These are phyloP conservation scores for Cyclostephanos tholiformis DNA, from an alignment of 108 stramenopile genomes.

Conservation along the genomic window DNA sequence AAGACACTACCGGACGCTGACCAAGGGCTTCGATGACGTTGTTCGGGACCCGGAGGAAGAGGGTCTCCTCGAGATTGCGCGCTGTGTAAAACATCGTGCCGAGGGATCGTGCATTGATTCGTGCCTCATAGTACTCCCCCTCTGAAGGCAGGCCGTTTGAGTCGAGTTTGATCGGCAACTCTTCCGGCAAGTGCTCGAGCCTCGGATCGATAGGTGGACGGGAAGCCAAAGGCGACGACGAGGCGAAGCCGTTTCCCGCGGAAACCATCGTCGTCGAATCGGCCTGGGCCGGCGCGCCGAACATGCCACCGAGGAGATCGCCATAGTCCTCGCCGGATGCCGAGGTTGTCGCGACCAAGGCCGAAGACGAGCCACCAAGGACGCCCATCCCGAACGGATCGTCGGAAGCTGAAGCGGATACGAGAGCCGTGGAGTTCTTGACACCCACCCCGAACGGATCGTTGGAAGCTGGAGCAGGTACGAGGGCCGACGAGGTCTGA, in stretches of 20 bases:
- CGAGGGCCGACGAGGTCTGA: slow-evolving; percentile 2
- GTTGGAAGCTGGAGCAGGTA: neutral
- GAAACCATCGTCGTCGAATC: neutral
- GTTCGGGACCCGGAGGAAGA: slow-evolving; percentile 23
- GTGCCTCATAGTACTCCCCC: slow-evolving; percentile 49
- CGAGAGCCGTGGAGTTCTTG: neutral
- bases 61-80: slow-evolving; percentile 19
- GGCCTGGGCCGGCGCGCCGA: slow-evolving; percentile 21
- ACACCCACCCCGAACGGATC: slow-evolving; percentile 31
- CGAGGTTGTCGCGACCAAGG: slow-evolving; percentile 20
- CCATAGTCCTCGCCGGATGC: neutral
- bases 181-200: neutral
- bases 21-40: slow-evolving; percentile 30
- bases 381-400: slow-evolving; percentile 32
- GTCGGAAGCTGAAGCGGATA: neutral
- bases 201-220: slow-evolving; percentile 7
- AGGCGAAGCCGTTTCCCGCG: neutral
- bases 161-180: slow-evolving; percentile 24
- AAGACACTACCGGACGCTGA: slow-evolving; percentile 35
- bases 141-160: slow-evolving; percentile 31
- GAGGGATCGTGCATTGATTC: slow-evolving; percentile 20
- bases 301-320: slow-evolving; percentile 35
- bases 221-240: neutral
- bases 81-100: slow-evolving; percentile 50
- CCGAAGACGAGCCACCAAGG: neutral